These are phyloP conservation scores for Atalantia buxifolia DNA, from an alignment of 345 rosid species.

Conservation along the genomic window DNA sequence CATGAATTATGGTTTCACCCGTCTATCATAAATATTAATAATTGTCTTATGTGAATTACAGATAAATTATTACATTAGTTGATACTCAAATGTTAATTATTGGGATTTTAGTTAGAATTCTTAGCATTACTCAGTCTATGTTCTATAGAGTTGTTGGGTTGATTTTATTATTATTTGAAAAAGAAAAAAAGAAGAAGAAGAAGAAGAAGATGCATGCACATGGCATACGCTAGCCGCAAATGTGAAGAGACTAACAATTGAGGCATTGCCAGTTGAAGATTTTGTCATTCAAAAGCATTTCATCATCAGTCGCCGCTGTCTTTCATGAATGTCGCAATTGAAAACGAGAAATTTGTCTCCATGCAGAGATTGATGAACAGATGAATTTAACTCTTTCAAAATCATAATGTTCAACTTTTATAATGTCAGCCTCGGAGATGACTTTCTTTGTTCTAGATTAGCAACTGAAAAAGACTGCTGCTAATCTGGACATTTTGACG, in stretches of 20 bases:
- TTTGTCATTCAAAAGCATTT: background rate
- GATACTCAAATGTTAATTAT: too few relatives aligned
- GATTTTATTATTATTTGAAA: too few relatives aligned
- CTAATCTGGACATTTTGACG: background rate
- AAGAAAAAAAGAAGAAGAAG: too few relatives aligned
- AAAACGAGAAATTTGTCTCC: background rate
- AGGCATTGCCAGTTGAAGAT: background rate
- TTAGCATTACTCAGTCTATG: background rate
- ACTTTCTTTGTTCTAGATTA: background rate
- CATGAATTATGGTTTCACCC: too few relatives aligned
- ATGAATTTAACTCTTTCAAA: background rate
- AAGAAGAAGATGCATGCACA: too few relatives aligned
- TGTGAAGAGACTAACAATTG: background rate
- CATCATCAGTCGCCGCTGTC: background rate
- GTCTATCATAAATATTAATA: too few relatives aligned
- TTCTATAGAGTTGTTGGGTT: too few relatives aligned
- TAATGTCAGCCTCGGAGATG: background rate
- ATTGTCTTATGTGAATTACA: accelerated
- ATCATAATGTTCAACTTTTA: background rate
- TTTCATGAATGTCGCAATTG: slow-evolving; percentile 4
- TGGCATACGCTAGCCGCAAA: too few relatives aligned
- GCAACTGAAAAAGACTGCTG: background rate
- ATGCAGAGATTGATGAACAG: background rate
- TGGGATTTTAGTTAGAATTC: too few relatives aligned
- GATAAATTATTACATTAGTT: too few relatives aligned